Evolutionary conservation across 306 rosid species (phyloP).

Genomic region (Rosa chinensis): DNA sequence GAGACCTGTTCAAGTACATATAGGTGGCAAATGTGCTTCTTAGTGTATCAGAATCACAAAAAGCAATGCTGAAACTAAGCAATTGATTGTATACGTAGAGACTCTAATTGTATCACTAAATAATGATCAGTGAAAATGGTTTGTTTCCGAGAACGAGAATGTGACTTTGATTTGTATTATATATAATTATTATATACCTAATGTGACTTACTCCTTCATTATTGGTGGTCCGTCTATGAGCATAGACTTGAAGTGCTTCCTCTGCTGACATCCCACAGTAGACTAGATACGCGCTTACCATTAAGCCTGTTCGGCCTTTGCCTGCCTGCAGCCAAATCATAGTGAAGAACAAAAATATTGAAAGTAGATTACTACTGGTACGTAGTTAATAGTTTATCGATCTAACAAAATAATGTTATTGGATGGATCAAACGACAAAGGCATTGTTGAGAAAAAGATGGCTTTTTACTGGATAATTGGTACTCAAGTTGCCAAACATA

Average conservation of each 20-base stretch:
- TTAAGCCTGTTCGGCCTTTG: slow-evolving; percentile 93
- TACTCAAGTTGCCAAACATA: background rate
- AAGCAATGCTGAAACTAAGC: background rate
- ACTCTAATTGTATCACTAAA: slow-evolving; percentile 9
- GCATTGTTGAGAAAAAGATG: too few relatives aligned
- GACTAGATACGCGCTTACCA: slow-evolving; percentile 80
- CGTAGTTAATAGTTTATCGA: background rate
- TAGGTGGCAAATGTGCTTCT: slow-evolving; percentile 2
- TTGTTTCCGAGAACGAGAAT: slow-evolving; percentile 13
- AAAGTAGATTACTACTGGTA: too few relatives aligned
- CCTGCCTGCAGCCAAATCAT: slow-evolving; percentile 78
- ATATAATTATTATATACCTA: too few relatives aligned
- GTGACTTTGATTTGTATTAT: slow-evolving; percentile 22
- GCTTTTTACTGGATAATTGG: too few relatives aligned
- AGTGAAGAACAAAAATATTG: background rate
- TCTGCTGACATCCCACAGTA: slow-evolving; percentile 81
- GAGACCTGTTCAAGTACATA: slow-evolving; percentile 61
- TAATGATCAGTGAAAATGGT: background rate
- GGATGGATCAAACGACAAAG: too few relatives aligned
- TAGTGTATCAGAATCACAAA: background rate
- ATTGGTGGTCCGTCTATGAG: slow-evolving; percentile 85
- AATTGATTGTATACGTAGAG: background rate
- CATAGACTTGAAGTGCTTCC: slow-evolving; percentile 86
- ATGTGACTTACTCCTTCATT: slow-evolving; percentile 91
- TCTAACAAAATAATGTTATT: background rate